phyloP scores from a whole-genome alignment of 345 rosid species.

The Mallotus nudiflorus region DNA sequence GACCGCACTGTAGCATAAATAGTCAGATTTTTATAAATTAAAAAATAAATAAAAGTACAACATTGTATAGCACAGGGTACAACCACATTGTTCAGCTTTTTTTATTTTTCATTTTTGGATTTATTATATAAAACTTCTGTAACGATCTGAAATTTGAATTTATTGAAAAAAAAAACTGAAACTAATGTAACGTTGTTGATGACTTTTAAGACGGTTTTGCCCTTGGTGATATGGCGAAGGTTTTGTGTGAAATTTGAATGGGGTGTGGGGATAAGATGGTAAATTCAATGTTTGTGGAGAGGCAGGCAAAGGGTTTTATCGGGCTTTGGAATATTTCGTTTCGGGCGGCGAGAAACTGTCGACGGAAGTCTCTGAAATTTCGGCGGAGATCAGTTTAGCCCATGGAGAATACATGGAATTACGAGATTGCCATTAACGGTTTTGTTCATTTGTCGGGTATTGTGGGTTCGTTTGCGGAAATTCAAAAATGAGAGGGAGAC shows the following conservation, averaged over 20 bases:
- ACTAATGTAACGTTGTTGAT: neutral
- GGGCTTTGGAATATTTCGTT: slow-evolving; percentile 3
- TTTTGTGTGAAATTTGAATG: neutral
- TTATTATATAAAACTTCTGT: neutral
- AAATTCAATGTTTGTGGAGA: neutral
- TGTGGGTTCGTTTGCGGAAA: no score
- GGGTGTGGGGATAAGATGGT: neutral
- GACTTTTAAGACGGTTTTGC: neutral
- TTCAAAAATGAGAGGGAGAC: slow-evolving; percentile 29
- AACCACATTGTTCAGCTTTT: neutral
- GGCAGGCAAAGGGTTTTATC: neutral
- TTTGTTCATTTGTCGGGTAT: slow-evolving; percentile 11
- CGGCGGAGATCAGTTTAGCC: slow-evolving; percentile 14
- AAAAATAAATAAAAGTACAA: neutral
- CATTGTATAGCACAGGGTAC: neutral
- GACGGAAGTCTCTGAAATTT: slow-evolving; percentile 28
- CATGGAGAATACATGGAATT: neutral
- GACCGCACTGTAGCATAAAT: slow-evolving; percentile 8
- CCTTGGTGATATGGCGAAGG: no score
- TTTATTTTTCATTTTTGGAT: neutral
- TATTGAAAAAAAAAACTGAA: neutral
- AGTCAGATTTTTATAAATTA: neutral
- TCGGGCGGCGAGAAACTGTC: slow-evolving; percentile 26
- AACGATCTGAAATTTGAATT: slow-evolving; percentile 15
- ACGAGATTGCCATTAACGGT: slow-evolving; percentile 33